Base-by-base conservation (phyloP, 352 stramenopile genomes). In the Phytophthora macrochlamydospora region DNA sequence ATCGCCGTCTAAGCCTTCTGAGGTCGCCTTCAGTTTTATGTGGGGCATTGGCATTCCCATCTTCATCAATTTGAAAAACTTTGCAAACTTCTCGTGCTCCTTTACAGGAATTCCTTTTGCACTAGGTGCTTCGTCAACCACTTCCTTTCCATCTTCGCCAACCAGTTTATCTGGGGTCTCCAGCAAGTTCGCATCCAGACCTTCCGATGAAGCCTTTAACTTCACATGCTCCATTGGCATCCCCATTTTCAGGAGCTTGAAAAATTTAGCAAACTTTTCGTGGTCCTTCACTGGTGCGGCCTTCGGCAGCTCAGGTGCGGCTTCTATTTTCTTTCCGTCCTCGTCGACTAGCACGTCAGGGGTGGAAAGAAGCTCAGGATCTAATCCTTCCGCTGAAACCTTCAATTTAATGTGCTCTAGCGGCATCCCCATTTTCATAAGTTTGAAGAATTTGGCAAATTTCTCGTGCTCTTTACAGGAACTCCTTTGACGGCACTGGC, bases 61-160 rank as follows among this genome's bases (percentile, higher is more conserved):
- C 53, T 89, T 87, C 12, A 94, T 60, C 80, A 99, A 89, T 70
- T 98, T 98, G 65, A 98, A 98, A 78, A 97, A 98, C 73, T 98
- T 98, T 2, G 69, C 67, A 70, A 87, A 89, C 46, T 87, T 89
- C 28, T 86, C 75, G 50, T 91, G 82, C 14, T 87, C 75, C 38
- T 80, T 85, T 8, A 82, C 81, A 48, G 73, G 71, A 59, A 82
- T 57, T 1, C 68, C 69, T 51, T 72, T 81, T 31, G 51, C 55
- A 31, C 18, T 54, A 7, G 40, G 43, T 14, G 40, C 29, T 4
- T 56, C 67, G 29, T 37, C 62, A 7, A 71, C 66, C 32, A 79
- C 56, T 62, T 85, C 73, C 28, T 89, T 89, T 28, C 80, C 80
- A 4, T 90, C 70, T 28, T 66, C 80, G 57, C 88, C 76, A 46